Base-by-base conservation (phyloP, 495 filamentous ascomycete species). In the Copromyces sp. region DNA sequence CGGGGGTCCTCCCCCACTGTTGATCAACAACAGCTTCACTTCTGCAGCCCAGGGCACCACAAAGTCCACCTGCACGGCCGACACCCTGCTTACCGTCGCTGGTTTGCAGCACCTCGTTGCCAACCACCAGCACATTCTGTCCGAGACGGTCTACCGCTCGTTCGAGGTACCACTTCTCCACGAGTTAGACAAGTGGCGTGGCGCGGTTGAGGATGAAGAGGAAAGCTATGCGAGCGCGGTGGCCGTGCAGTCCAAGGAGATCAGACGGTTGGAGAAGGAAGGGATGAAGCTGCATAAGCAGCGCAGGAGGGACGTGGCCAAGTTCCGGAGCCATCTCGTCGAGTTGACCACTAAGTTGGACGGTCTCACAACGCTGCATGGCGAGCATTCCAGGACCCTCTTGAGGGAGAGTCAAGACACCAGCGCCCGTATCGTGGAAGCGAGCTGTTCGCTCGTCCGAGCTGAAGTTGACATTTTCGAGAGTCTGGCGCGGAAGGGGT, bases 381-480 rank as follows among this genome's bases (percentile, higher is more conserved):
- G 84, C n/a, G 82, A 83, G 39, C 88, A 90, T 73, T 85, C 86
- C 29, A 82, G 86, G 40, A 83, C 81, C 2, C 76, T 89, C 69
- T 77, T 90, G 69, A 75, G 86, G 69, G 86, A 89, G 73, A 84
- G 84, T 53, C 88, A 90, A 79, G 87, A 89, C 75, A 86, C 87
- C 73, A 87, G 85, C 38, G 78, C 76, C 12, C 80, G 81, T 68
- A 89, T 90, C 72, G 81, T 90, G 8, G 89, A 90, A 69, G 86
- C 85, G n/a, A 85, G 87, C 35, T 89, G 87, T 59, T 84, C 84
- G 61, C 81, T 90, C 5, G 88, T 90, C 32, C 83, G 89, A 29
- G 89, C 89, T 61, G 89, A 90, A 79, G 84, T 90, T 8, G 89
- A 90, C 73, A 90, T 90, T 68, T 90, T 90, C 75, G 89, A 90